These are phyloP conservation scores for Phyllosticta citriasiana DNA, from an alignment of 2,329 filamentous ascomycete species.

Conservation along the genomic window DNA sequence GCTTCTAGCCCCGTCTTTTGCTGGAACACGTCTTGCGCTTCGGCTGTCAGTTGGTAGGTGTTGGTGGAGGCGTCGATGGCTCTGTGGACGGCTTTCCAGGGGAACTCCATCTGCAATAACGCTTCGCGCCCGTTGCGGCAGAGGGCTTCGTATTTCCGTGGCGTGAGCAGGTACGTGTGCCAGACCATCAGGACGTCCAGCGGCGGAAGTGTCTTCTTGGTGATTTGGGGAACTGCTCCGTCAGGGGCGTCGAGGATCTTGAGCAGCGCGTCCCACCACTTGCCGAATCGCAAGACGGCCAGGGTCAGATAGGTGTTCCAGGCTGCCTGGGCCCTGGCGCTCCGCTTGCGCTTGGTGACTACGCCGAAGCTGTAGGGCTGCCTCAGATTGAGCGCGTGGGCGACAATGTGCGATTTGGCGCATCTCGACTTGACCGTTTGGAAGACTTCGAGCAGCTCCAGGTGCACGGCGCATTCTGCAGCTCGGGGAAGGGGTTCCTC, in stretches of 20 bases:
- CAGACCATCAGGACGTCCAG: slow-evolving; percentile 11
- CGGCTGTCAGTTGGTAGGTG: neutral
- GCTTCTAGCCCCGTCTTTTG: slow-evolving; percentile 4
- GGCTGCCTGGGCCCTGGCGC: neutral
- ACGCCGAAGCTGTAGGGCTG: neutral
- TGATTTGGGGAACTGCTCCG: neutral
- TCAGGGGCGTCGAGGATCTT: slow-evolving; percentile 3
- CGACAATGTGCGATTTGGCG: neutral
- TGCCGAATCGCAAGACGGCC: slow-evolving; percentile 6
- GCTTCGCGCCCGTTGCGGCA: neutral
- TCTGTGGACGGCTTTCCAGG: slow-evolving; percentile 1
- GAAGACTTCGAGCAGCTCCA: slow-evolving; percentile 9
- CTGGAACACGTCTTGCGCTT: slow-evolving; percentile 1
- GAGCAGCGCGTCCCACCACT: slow-evolving; percentile 3
- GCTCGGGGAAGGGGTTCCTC: slow-evolving; percentile 6
- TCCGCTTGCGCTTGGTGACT: neutral
- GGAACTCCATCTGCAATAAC: slow-evolving; percentile 3
- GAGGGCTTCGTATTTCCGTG: slow-evolving; percentile 3
- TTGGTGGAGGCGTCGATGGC: slow-evolving; percentile 2
- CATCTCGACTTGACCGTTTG: neutral
- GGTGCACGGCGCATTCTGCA: slow-evolving; percentile 8
- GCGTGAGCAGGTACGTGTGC: slow-evolving; percentile 5
- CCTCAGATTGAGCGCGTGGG: slow-evolving; percentile 1
- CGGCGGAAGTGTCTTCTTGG: neutral
- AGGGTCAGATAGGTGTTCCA: slow-evolving; percentile 9